These are phyloP conservation scores for Catharanthus roseus DNA, from an alignment of 257 asterid species.

Conservation along the genomic window DNA sequence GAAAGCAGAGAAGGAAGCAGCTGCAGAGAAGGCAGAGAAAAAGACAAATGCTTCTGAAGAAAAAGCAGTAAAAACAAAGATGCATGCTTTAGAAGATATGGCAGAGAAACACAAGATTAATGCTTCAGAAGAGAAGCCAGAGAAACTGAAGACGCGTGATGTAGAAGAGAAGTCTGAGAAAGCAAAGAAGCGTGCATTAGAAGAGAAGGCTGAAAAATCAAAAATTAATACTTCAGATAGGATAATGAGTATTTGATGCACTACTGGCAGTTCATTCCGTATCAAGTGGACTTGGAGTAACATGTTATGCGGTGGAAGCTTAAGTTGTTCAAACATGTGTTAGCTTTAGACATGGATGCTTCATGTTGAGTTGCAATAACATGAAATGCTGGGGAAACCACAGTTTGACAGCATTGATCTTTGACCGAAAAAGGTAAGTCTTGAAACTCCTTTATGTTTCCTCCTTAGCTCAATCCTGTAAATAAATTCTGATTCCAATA, in stretches of 20 bases:
- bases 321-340: too few species aligned
- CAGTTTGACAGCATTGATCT: background rate
- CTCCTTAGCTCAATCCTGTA: background rate
- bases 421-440: conserved; percentile 5
- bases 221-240: background rate
- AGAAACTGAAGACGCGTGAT: conserved; percentile 33
- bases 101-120: background rate
- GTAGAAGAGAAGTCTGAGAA: conserved; percentile 20
- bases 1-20: conserved; percentile 90
- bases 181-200: background rate
- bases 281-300: background rate
- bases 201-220: background rate
- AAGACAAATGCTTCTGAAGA: conserved; percentile 35
- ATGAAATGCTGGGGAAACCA: background rate
- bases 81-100: conserved; percentile 27
- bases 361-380: background rate
- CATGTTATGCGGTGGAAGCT: background rate
- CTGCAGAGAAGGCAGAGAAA: conserved; percentile 32
- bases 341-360: background rate
- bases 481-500: background rate
- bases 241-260: conserved; percentile 4
- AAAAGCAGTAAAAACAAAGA: conserved; percentile 24
- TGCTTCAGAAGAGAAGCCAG: background rate
- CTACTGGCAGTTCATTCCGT: background rate
- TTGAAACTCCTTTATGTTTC: background rate